A percentile compares a stretch with the other conserved stretches of the same genome.
Evolutionary conservation across 176 grass and related monocot species (phyloP).

Genomic region (Triticum aestivum): IWGSC_CS_RefSeq_v2.1 NC_057797.1:111462126-111462625

Average conservation of each 20-base stretch:
- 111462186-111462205: constrained; percentile 22
- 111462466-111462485: constrained; percentile 95
- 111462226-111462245: constrained; percentile 18
- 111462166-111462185: constrained; percentile 49
- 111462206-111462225: constrained; percentile 1
- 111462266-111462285: constrained; percentile 83
- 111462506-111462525: constrained; percentile 92
- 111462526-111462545: constrained; percentile 59
- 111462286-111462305: constrained; percentile 87
- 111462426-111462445: neutral
- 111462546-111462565: neutral
- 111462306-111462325: constrained; percentile 92
- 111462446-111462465: neutral
- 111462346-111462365: constrained; percentile 45
- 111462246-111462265: constrained; percentile 53
- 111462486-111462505: constrained; percentile 87
- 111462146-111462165: constrained; percentile 81
- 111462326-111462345: constrained; percentile 92
- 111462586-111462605: neutral
- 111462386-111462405: neutral
- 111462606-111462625: neutral
- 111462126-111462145: constrained; percentile 84
- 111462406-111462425: neutral
- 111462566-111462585: neutral
- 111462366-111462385: neutral